Percentiles rank a stretch among this genome's conserved stretches.
Conservation (phyloP, 257 asterid genomes). For the Nicotiana noctiflora region DNA sequence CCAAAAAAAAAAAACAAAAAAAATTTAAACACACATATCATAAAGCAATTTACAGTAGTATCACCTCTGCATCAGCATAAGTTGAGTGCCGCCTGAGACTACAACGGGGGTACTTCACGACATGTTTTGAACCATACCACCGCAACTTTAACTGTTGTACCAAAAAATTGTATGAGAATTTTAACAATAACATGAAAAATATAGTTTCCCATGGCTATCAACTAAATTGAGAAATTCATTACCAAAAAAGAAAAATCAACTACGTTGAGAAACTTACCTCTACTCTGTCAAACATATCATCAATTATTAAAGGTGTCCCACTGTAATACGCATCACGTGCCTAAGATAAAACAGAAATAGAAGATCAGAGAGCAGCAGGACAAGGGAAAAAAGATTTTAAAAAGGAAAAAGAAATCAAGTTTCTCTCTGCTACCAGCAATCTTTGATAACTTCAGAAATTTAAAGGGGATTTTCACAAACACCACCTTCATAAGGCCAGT, state of each 20-base stretch:
- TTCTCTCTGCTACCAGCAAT: not conserved
- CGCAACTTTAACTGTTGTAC: conserved; percentile 65
- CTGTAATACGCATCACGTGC: conserved; percentile 84
- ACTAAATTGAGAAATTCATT: not conserved
- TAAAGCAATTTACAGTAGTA: conserved; percentile 15
- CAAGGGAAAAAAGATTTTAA: not conserved
- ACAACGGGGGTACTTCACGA: conserved; percentile 93
- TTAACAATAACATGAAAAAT: not conserved
- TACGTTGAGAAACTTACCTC: conserved; percentile 33
- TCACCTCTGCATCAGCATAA: conserved; percentile 96
- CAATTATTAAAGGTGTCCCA: conserved; percentile 86
- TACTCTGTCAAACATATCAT: conserved; percentile 93
- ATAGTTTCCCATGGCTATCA: not conserved
- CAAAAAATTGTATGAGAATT: conserved; percentile 12
- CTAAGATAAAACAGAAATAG: conserved; percentile 22
- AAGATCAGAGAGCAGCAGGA: conserved; percentile 2
- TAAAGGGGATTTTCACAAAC: not conserved
- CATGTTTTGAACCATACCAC: conserved; percentile 79
- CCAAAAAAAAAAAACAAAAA: not conserved
- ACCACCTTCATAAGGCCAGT: not conserved
- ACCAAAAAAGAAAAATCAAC: not conserved
- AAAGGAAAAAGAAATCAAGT: not conserved
- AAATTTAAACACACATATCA: not conserved
- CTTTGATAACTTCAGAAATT: not conserved
- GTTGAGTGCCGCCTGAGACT: conserved; percentile 85